Evolutionary conservation across 2,329 filamentous ascomycete species (phyloP), one percentile per base, ranked within the genome.

Genomic region (Aspergillus bombycis): DNA sequence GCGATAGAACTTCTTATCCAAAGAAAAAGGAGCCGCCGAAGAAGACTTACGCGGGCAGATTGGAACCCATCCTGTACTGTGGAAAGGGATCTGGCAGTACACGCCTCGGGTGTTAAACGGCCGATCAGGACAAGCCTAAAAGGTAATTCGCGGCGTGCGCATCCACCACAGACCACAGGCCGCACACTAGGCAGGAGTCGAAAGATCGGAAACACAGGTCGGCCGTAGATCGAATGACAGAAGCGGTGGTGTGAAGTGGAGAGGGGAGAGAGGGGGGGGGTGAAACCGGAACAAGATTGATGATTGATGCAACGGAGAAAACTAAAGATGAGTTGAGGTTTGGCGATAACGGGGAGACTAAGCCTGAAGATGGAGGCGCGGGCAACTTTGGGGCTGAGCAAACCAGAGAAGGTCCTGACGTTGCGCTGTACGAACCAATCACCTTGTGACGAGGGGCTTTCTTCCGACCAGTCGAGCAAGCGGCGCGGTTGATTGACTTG

Each of bases 21-120:
- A 19, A 23, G 19, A 4, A 30, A 28, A 19, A 60, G 52, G 53
- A 64, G 50, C 12, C 9, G 28, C 61, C 43, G 63, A 58, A 55
- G 50, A 57, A 52, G 59, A 87, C 88, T 81, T 81, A 90, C 88
- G 84, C 80, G 73, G 88, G 85, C 73, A 88, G 81, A 80, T 86
- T 87, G 67, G 86, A 83, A 76, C 89, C 86, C 79, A 85, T 84
- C 69, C 73, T 79, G 76, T 64, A 69, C 69, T 66, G 65, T 60
- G 45, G 45, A 55, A 64, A 62, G 66, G 66, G 66, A 63, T 67
- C 63, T 70, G 68, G 68, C 70, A 68, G 71, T 68, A 71, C 62
- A 69, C 70, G 71, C 69, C 68, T 70, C 59, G 66, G 67, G 66
- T 69, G 67, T 67, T 67, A 55, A 70, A 71, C 70, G 70, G 74